These are phyloP conservation scores for Adiantum capillusveneris DNA, from an alignment of 75 land plant genomes.

Conservation along the genomic window DNA sequence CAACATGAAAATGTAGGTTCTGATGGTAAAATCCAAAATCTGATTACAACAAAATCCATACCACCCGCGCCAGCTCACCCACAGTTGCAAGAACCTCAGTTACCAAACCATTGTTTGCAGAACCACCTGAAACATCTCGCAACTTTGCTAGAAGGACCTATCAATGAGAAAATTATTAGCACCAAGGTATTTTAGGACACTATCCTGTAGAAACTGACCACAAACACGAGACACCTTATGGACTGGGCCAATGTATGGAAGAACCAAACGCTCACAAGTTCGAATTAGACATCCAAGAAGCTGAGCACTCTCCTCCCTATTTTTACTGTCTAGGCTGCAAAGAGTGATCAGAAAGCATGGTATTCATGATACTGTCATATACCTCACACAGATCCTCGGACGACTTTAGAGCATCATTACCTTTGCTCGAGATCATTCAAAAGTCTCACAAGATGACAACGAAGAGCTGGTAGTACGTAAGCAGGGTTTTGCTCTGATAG, in stretches of 20 bases:
- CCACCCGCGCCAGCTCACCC: constrained; percentile 99
- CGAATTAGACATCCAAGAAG: constrained; percentile 86
- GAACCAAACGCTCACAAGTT: constrained; percentile 74
- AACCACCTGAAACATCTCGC: constrained; percentile 57
- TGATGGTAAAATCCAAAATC: neutral
- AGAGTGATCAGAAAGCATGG: constrained; percentile 1
- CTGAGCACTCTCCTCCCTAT: constrained; percentile 95
- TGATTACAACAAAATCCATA: constrained; percentile 24
- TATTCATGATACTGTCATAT: neutral
- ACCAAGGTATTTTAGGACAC: neutral
- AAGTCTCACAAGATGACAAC: constrained; percentile 88
- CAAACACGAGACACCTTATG: constrained; percentile 51
- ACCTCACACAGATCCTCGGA: no score
- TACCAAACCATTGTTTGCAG: constrained; percentile 82
- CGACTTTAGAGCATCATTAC: constrained; percentile 23
- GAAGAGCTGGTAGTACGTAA: constrained; percentile 95
- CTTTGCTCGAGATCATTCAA: constrained; percentile 84
- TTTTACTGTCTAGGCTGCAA: constrained; percentile 89
- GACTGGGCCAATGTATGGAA: constrained; percentile 90
- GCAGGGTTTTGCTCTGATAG: constrained; percentile 95
- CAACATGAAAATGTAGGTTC: neutral
- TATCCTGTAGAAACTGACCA: neutral
- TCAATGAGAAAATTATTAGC: constrained; percentile 1
- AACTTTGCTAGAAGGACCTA: constrained; percentile 84
- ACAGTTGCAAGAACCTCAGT: constrained; percentile 95